Evolutionary conservation across 495 filamentous ascomycete species (phyloP).

Genomic region (Bacidia rubella): DNA sequence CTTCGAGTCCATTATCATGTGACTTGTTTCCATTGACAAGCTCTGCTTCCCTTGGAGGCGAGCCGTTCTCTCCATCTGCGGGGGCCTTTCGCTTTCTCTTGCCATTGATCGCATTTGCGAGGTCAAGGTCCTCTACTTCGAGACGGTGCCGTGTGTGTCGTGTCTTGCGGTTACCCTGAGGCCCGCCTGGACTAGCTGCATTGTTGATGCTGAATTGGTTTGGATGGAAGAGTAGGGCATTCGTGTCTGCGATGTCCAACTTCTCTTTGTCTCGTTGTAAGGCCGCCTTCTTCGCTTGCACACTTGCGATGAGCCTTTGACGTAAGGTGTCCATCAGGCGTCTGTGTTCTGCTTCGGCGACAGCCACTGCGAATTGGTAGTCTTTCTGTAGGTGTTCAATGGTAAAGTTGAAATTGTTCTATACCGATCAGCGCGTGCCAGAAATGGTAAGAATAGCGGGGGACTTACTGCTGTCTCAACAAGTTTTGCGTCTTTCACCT

Average conservation of each 20-base stretch:
- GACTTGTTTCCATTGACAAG: conserved; percentile 14
- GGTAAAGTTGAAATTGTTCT: conserved; percentile 16
- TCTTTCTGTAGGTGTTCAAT: conserved; percentile 15
- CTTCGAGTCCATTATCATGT: conserved; percentile 21
- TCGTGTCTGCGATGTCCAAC: conserved; percentile 76
- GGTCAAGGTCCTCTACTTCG: conserved; percentile 63
- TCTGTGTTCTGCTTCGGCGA: conserved; percentile 71
- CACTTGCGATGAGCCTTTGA: conserved; percentile 65
- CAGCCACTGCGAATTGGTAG: conserved; percentile 44
- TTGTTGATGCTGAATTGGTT: conserved; percentile 82
- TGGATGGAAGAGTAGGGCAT: conserved; percentile 77
- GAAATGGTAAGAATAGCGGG: neutral
- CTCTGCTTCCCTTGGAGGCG: conserved; percentile 38
- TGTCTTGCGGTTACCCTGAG: conserved; percentile 71
- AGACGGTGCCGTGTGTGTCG: conserved; percentile 67
- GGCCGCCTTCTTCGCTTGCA: conserved; percentile 60
- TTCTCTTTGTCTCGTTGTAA: conserved; percentile 80
- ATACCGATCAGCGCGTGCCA: neutral
- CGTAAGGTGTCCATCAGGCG: conserved; percentile 65
- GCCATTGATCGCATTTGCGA: conserved; percentile 42
- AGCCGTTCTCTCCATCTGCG: conserved; percentile 54
- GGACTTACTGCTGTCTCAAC: conserved; percentile 58
- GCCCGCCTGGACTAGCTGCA: conserved; percentile 63
- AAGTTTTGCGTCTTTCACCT: conserved; percentile 68
- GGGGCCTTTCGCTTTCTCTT: conserved; percentile 68